phyloP scores from a whole-genome alignment of 345 rosid species.

The Lepidium africanum region DNA sequence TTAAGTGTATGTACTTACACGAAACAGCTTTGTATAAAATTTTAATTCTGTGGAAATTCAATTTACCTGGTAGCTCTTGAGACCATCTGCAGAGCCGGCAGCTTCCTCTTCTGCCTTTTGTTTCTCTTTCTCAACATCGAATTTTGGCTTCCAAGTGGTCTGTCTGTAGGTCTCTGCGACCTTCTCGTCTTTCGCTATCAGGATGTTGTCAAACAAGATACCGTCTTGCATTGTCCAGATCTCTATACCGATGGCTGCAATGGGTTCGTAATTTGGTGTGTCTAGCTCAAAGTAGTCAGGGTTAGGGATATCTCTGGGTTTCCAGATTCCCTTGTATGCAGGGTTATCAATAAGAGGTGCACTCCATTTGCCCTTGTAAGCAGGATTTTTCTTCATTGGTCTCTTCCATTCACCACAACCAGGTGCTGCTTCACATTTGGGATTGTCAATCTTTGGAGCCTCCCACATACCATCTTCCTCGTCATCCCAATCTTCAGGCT shows the following conservation, averaged over 20 bases:
- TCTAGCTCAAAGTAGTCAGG: slow-evolving; percentile 72
- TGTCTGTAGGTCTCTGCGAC: slow-evolving; percentile 45
- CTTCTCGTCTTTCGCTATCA: slow-evolving; percentile 63
- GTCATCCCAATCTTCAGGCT: slow-evolving; percentile 93
- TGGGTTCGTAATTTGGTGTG: slow-evolving; percentile 62
- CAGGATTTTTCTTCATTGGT: slow-evolving; percentile 75
- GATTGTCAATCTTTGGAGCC: slow-evolving; percentile 78
- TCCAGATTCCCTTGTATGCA: slow-evolving; percentile 81
- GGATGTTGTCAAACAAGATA: slow-evolving; percentile 63
- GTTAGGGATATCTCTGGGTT: slow-evolving; percentile 73
- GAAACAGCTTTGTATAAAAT: not conserved
- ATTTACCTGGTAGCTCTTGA: slow-evolving; percentile 36
- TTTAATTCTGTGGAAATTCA: not conserved
- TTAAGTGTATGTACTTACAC: not conserved
- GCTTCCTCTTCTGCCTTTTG: slow-evolving; percentile 69
- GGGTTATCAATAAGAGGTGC: slow-evolving; percentile 78
- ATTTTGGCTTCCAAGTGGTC: slow-evolving; percentile 64
- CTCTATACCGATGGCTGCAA: slow-evolving; percentile 80
- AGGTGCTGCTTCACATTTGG: slow-evolving; percentile 63
- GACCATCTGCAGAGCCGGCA: slow-evolving; percentile 36
- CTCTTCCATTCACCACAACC: slow-evolving; percentile 93
- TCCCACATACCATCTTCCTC: slow-evolving; percentile 96
- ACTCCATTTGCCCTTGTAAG: slow-evolving; percentile 86
- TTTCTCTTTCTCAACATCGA: slow-evolving; percentile 60
- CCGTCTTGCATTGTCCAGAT: slow-evolving; percentile 97